Evolutionary conservation across 148 eudicot species (phyloP).

Genomic region (Rhododendron ferrugineum): DNA sequence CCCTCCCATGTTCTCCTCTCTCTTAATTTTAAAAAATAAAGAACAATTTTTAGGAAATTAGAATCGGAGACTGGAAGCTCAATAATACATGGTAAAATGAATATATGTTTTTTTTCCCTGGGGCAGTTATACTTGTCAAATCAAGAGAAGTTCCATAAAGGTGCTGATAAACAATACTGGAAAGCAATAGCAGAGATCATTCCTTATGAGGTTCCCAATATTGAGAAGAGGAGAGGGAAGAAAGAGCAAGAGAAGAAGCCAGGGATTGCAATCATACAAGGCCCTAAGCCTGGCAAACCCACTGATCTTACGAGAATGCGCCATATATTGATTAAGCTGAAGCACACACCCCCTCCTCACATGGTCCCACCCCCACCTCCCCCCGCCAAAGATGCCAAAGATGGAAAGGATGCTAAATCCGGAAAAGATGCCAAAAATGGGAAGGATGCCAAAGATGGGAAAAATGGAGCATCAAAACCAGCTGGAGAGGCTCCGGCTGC

Average conservation of each 20-base stretch:
- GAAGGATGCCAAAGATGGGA: conserved; percentile 27
- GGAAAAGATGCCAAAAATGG: conserved; percentile 30
- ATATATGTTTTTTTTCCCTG: not conserved
- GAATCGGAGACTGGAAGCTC: not conserved
- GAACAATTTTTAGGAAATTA: not conserved
- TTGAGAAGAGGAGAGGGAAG: conserved; percentile 84
- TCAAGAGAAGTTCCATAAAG: conserved; percentile 92
- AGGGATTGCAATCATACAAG: conserved; percentile 71
- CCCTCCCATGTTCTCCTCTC: not conserved
- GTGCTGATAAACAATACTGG: conserved; percentile 85
- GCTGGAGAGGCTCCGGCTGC: conserved; percentile 15
- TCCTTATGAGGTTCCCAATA: conserved; percentile 79
- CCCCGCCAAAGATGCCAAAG: conserved; percentile 62
- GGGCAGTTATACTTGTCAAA: conserved; percentile 53
- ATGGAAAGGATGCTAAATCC: conserved; percentile 26
- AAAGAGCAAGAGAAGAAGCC: conserved; percentile 89
- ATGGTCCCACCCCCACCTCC: conserved; percentile 80
- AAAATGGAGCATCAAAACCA: conserved; percentile 25
- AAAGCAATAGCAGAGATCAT: conserved; percentile 84
- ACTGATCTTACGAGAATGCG: conserved; percentile 93
- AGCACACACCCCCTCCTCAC: conserved; percentile 94
- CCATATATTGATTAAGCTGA: conserved; percentile 69
- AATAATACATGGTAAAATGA: not conserved
- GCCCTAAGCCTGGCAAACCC: conserved; percentile 98
- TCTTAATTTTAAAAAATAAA: not conserved